Evolutionary conservation across 805 yeast genomes (phyloP).

Genomic region (Lachancea lanzarotensis): DNA sequence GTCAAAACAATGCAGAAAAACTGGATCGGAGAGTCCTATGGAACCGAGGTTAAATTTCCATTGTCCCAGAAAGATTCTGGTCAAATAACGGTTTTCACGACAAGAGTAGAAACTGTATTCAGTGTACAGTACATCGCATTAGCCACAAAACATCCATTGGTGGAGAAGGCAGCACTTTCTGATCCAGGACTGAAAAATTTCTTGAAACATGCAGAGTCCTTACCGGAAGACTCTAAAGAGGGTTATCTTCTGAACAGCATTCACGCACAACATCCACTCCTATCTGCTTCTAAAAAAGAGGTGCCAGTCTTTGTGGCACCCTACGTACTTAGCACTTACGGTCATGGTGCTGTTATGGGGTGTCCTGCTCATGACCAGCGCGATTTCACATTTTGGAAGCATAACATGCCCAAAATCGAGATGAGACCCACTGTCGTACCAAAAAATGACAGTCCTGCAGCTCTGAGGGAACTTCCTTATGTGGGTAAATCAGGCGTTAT

Average conservation of each 20-base stretch:
- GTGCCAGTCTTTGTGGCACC: constrained; percentile 87
- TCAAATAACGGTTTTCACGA: constrained; percentile 59
- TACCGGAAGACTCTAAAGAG: constrained; percentile 44
- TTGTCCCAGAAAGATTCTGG: constrained; percentile 15
- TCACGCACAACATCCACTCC: constrained; percentile 54
- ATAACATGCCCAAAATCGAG: constrained; percentile 45
- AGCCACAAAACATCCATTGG: constrained; percentile 63
- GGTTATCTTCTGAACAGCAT: constrained; percentile 50
- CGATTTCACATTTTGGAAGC: constrained; percentile 74
- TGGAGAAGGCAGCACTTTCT: constrained; percentile 31
- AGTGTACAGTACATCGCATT: constrained; percentile 81
- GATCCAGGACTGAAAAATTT: constrained; percentile 43
- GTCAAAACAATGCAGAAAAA: constrained; percentile 86
- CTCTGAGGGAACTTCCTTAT: constrained; percentile 29
- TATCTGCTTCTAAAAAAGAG: constrained; percentile 22
- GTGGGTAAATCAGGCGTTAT: constrained; percentile 41
- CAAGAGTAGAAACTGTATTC: constrained; percentile 82
- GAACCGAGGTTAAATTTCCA: constrained; percentile 60
- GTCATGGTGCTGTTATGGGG: constrained; percentile 93
- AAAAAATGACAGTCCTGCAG: constrained; percentile 9
- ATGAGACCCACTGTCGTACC: constrained; percentile 44
- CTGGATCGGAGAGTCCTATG: constrained; percentile 90
- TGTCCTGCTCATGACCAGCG: constrained; percentile 91
- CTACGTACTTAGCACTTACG: constrained; percentile 70
- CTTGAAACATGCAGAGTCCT: constrained; percentile 33